Evolutionary conservation across 176 grass and related monocot genomes (phyloP).

Genomic region (Alloteropsis semialata): DNA sequence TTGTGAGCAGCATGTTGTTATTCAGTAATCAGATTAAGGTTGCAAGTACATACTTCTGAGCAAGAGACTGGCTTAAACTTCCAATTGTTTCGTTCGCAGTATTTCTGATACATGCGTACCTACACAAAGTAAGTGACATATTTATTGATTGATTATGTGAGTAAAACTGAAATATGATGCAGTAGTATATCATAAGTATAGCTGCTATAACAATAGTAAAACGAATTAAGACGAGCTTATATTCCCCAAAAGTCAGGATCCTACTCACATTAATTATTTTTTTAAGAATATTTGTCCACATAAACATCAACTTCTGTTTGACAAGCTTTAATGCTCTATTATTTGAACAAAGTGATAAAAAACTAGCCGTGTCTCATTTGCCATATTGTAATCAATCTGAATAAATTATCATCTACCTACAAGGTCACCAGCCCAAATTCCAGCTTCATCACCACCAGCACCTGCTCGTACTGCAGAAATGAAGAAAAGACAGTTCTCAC

Average conservation of each 20-base stretch:
- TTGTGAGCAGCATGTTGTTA: slow-evolving; percentile 24
- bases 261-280: neutral
- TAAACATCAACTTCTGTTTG: neutral
- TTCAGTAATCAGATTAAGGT: slow-evolving; percentile 25
- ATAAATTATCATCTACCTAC: slow-evolving; percentile 87
- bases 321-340: slow-evolving; percentile 24
- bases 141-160: slow-evolving; percentile 10
- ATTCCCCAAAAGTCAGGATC: slow-evolving; percentile 14
- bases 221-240: slow-evolving; percentile 18
- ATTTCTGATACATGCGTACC: slow-evolving; percentile 94
- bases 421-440: slow-evolving; percentile 98
- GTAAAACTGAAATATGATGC: neutral
- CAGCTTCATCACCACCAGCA: slow-evolving; percentile 93
- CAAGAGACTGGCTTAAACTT: slow-evolving; percentile 75
- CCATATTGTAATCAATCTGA: slow-evolving; percentile 30
- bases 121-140: slow-evolving; percentile 36
- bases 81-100: slow-evolving; percentile 67
- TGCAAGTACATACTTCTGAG: slow-evolving; percentile 66
- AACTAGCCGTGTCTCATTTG: neutral
- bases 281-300: neutral
- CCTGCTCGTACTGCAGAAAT: slow-evolving; percentile 91
- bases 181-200: slow-evolving; percentile 1
- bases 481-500: slow-evolving; percentile 17
- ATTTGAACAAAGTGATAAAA: neutral
- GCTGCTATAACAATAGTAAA: slow-evolving; percentile 10